Evolutionary conservation across 2,329 filamentous ascomycete genomes (phyloP).

Genomic region (Epichloe aotearoae): DNA sequence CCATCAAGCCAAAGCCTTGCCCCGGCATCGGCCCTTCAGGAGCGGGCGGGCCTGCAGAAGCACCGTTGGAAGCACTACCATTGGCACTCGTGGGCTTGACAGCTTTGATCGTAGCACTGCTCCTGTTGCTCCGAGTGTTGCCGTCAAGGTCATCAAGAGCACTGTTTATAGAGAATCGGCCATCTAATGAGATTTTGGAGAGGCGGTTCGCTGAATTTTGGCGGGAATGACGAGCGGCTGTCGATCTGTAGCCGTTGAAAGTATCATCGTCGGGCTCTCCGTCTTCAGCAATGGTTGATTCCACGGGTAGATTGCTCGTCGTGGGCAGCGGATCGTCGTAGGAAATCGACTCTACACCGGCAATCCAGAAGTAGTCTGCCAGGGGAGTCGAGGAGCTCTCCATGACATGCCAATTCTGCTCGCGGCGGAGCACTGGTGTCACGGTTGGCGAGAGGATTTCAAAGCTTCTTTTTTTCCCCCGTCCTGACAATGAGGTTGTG

Average conservation of each 20-base stretch:
- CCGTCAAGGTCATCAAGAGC: conserved; percentile 46
- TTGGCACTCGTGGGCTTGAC: conserved; percentile 17
- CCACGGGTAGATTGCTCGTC: conserved; percentile 24
- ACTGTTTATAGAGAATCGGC: conserved; percentile 37
- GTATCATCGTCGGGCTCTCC: conserved; percentile 38
- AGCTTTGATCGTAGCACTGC: conserved; percentile 50
- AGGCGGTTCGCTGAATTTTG: conserved; percentile 46
- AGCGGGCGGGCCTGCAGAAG: conserved; percentile 9
- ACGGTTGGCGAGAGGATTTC: not conserved
- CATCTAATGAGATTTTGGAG: conserved; percentile 38
- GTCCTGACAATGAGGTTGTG: not conserved
- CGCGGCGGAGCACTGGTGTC: conserved; percentile 1
- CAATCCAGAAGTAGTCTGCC: conserved; percentile 67
- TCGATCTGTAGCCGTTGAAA: conserved; percentile 14
- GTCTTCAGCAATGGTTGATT: conserved; percentile 50
- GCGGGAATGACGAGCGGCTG: conserved; percentile 42
- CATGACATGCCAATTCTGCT: conserved; percentile 35
- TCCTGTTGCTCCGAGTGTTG: conserved; percentile 49
- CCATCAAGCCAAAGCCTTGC: conserved; percentile 1
- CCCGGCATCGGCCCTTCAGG: not conserved
- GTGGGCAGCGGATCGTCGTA: conserved; percentile 42
- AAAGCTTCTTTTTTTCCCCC: not conserved
- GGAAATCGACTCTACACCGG: conserved; percentile 53
- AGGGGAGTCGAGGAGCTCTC: conserved; percentile 50
- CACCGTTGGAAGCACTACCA: conserved; percentile 14